These are phyloP conservation scores for Talaromyces sp. DNA, from an alignment of 2,329 filamentous ascomycete species.

Conservation along the genomic window DNA sequence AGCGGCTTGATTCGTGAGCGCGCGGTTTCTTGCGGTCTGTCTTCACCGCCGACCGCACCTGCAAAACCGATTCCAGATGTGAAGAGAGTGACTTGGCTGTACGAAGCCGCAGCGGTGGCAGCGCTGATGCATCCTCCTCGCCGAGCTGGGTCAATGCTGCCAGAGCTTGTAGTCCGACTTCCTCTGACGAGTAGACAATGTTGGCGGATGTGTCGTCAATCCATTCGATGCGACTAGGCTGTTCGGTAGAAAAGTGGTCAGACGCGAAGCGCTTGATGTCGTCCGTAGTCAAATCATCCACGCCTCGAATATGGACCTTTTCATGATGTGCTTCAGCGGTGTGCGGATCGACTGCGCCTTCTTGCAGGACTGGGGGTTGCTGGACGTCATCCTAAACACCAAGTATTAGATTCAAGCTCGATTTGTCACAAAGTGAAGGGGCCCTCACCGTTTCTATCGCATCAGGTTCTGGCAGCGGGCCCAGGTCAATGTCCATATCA, in stretches of 20 bases:
- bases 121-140: slow-evolving; percentile 38
- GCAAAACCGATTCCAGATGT: slow-evolving; percentile 64
- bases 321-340: slow-evolving; percentile 36
- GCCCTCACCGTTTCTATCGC: slow-evolving; percentile 27
- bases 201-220: slow-evolving; percentile 92
- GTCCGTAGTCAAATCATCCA: slow-evolving; percentile 74
- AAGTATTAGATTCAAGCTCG: neutral
- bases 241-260: slow-evolving; percentile 57
- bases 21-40: slow-evolving; percentile 75
- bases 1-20: slow-evolving; percentile 75
- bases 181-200: slow-evolving; percentile 62
- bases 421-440: neutral
- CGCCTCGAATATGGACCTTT: slow-evolving; percentile 78
- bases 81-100: slow-evolving; percentile 63
- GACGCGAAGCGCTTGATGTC: slow-evolving; percentile 72
- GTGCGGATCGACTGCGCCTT: slow-evolving; percentile 21
- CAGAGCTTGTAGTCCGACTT: slow-evolving; percentile 52
- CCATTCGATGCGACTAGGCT: slow-evolving; percentile 72
- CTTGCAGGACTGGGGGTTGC: slow-evolving; percentile 11
- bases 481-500: slow-evolving; percentile 63
- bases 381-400: slow-evolving; percentile 18
- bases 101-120: slow-evolving; percentile 59
- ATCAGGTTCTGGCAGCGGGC: slow-evolving; percentile 42
- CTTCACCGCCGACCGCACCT: slow-evolving; percentile 67
- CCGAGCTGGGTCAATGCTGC: slow-evolving; percentile 41